Base-by-base conservation (phyloP, 1,284 basidiomycete genomes). In the Ustilago hordei region DNA sequence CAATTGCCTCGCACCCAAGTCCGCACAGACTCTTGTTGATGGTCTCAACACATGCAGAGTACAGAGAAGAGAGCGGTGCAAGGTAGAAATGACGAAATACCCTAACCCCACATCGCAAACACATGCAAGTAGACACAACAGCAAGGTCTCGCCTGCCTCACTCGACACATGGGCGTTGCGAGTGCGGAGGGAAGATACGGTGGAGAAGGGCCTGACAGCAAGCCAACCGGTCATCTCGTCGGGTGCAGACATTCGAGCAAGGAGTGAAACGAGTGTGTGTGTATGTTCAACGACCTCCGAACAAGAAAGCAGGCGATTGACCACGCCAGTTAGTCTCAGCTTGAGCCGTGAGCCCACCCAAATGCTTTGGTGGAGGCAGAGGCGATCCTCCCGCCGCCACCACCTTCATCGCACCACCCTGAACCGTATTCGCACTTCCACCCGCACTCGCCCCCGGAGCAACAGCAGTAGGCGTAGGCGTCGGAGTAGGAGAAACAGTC, bases 281-380 rank as follows among this genome's bases (percentile, higher is more conserved):
- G 23, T 28, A 8, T 38, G 31, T 23, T 38, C 15, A 77, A 3
- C 75, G 66, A 4, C 75, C 67, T 15, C 75, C 75, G 32, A 73
- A 73, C 23, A 77, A 59, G n/a, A 73, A 77, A 1, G 75, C 75
- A 8, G 75, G 75, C 19, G 66, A 69, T 45, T 73, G 70, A 8
- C 75, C 75, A 12, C 75, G 38, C 75, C 75, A 77, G 32, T 73
- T 73, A 6, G 67, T 52, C 50, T 73, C 75, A 1, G 60, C 41
- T 31, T 68, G 58, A 28, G 31, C 50, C 4, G 54, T 19, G 6
- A 77, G 36, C 12, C 67, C 70, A n/a, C 55, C 60, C 12, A 77
- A 48, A 67, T 77, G 75, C 55, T 73, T 73, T 4, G 75, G 75
- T 8, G 75, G 67, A 3, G 75, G 75, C 32, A 77, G 38, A 4